phyloP scores from a whole-genome alignment of 164 flowering plant species.

The Vitis riparia region DNA sequence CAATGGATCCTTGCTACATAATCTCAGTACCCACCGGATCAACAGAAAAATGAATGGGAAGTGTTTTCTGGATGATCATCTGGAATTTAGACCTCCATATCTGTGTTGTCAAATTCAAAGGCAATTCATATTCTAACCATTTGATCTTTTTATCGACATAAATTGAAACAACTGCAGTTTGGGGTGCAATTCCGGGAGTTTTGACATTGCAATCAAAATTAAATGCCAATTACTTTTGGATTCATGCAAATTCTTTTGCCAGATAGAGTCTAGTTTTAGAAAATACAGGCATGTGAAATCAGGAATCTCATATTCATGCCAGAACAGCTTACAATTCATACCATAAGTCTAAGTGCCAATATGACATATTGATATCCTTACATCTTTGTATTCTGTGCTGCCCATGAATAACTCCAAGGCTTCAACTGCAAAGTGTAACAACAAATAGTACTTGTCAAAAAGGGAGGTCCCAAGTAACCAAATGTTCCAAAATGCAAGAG shows the following conservation, averaged over 20 bases:
- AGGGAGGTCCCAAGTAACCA: not conserved
- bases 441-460: conserved; percentile 1
- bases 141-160: not conserved
- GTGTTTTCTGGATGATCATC: conserved; percentile 38
- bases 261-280: no score
- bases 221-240: no score
- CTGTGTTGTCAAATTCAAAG: conserved; percentile 37
- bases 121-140: not conserved
- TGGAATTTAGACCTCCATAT: conserved; percentile 67
- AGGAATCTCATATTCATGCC: no score
- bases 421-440: conserved; percentile 55
- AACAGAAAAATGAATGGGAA: conserved; percentile 59
- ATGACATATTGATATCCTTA: conserved; percentile 28
- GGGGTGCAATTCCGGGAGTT: no score
- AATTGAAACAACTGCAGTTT: not conserved
- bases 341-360: not conserved
- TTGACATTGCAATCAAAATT: no score
- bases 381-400: conserved; percentile 62
- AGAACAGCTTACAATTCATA: no score
- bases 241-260: no score
- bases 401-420: conserved; percentile 62
- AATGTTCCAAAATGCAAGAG: conserved; percentile 8
- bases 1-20: conserved; percentile 45
- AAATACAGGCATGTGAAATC: no score
- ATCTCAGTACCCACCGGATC: conserved; percentile 81